These are phyloP conservation scores for Stenocarpella maydis DNA, from an alignment of 2,329 filamentous ascomycete species.

Conservation along the genomic window DNA sequence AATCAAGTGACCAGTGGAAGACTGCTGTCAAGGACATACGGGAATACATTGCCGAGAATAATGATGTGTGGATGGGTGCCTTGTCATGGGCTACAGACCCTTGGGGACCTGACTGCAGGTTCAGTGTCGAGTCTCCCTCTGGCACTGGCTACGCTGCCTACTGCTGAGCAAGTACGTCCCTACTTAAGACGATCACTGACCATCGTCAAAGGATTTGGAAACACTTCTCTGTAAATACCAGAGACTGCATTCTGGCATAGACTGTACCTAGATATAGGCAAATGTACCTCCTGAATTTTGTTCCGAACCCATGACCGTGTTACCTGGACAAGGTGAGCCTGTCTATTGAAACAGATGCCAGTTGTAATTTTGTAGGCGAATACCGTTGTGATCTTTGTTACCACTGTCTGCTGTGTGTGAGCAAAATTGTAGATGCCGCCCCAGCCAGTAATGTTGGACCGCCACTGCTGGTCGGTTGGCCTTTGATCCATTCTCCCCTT, in stretches of 20 bases:
- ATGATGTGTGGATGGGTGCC: slow-evolving; percentile 65
- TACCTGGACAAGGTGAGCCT: background rate
- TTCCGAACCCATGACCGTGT: background rate
- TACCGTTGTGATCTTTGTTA: background rate
- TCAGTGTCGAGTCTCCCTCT: slow-evolving; percentile 53
- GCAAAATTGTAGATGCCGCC: background rate
- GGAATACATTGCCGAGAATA: slow-evolving; percentile 60
- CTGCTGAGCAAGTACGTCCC: slow-evolving; percentile 33
- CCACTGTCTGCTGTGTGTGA: background rate
- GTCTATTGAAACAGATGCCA: background rate
- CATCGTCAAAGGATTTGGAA: background rate
- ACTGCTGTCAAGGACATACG: slow-evolving; percentile 60
- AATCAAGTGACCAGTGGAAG: slow-evolving; percentile 61
- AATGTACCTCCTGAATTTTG: background rate
- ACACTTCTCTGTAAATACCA: slow-evolving; percentile 29
- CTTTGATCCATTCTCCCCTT: background rate
- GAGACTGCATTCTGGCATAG: slow-evolving; percentile 5
- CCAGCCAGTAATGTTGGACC: no score
- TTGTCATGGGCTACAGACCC: slow-evolving; percentile 67
- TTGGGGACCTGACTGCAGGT: slow-evolving; percentile 63
- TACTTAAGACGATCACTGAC: background rate
- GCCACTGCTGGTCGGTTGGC: no score
- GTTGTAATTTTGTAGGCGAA: background rate
- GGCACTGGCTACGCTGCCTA: slow-evolving; percentile 50
- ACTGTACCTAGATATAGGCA: slow-evolving; percentile 16